Base-by-base conservation (phyloP, 2,329 filamentous ascomycete species). In the Magnaporthiopsis incrustans region DNA sequence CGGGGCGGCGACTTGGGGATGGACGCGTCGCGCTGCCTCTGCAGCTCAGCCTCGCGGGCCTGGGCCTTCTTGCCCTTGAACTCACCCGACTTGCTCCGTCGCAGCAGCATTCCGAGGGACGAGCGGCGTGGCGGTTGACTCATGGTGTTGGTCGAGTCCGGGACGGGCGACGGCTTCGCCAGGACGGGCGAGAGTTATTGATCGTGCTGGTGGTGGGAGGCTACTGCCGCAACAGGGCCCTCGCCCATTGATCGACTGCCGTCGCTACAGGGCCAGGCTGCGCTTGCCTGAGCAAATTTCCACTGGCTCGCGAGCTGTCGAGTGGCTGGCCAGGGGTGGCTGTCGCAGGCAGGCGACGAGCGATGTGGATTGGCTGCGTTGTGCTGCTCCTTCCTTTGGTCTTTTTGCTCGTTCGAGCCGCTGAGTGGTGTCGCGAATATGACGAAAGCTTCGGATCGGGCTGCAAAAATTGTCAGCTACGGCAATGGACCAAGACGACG, bases 71-170 rank as follows among this genome's bases (percentile, higher is more conserved):
- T 86, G 74, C 84, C 85, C 69, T 81, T 82, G 65, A 89, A 74
- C 68, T 90, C 87, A 66, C 83, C 83, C 65, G 87, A 89, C 73
- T 89, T 90, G 73, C 83, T 84, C 69, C 88, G 85, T 75, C 86
- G 83, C 67, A 90, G 81, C 72, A 90, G 83, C 76, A 83, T 82
- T 71, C 80, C 80, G 76, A 84, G 77, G 71, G 78, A 82, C 68
- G 81, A 74, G 66, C 76, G 76, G 69, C 75, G 73, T 65, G 69
- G 72, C 64, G 74, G 71, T 62, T 72, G 70, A 70, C 75, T 77
- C 73, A 77, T 78, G 68, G 64, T 60, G 8, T 14, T 44, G 18
- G 7, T 33, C 11, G 59, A 32, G 38, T 60, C 33, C 14, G 15
- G 12, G 6, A 33, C 27, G n/a, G 59, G 25, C 27, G 59, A n/a